phyloP scores from a whole-genome alignment of 495 filamentous ascomycete species.

The Astrocystis sublimbata region DNA sequence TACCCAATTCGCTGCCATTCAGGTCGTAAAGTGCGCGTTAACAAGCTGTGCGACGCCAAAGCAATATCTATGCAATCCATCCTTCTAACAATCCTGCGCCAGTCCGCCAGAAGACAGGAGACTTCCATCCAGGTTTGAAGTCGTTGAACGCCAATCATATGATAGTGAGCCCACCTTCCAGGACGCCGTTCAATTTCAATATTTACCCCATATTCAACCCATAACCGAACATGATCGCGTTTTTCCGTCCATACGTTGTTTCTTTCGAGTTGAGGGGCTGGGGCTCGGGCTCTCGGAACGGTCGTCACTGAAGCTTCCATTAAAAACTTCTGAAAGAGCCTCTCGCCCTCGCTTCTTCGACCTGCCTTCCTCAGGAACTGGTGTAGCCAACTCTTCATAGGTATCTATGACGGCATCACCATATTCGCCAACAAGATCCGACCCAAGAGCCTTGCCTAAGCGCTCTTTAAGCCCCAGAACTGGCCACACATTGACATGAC shows the following conservation, averaged over 20 bases:
- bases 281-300: constrained; percentile 14
- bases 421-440: constrained; percentile 39
- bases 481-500: constrained; percentile 46
- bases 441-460: constrained; percentile 45
- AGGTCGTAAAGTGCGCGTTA: neutral
- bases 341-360: constrained; percentile 22
- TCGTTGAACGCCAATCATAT: neutral
- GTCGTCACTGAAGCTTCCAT: constrained; percentile 31
- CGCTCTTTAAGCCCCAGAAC: constrained; percentile 51
- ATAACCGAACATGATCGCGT: constrained; percentile 28
- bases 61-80: neutral
- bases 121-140: neutral
- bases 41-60: neutral
- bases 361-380: neutral
- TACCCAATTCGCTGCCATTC: neutral
- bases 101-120: neutral
- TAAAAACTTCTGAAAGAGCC: constrained; percentile 26
- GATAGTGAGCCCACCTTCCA: neutral
- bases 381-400: constrained; percentile 25
- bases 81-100: neutral
- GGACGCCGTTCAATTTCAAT: neutral
- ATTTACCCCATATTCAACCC: neutral
- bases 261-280: constrained; percentile 20
- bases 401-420: constrained; percentile 39
- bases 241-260: constrained; percentile 24